phyloP scores from a whole-genome alignment of 805 yeast species.

The Wickerhamomyces pijperi region DNA sequence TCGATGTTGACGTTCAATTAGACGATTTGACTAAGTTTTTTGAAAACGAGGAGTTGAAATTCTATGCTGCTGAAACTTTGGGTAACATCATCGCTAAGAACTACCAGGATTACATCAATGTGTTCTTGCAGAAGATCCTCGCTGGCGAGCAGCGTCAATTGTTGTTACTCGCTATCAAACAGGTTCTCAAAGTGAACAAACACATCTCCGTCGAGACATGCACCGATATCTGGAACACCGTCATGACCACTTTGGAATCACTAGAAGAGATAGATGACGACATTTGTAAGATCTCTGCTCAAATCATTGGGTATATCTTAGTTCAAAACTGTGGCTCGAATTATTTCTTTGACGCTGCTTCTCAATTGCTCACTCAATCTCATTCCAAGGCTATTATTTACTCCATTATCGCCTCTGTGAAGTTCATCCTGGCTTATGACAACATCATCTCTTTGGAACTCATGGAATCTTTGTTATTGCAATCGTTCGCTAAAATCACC shows the following conservation, averaged over 20 bases:
- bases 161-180: conserved; percentile 22
- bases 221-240: conserved; percentile 18
- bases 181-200: conserved; percentile 16
- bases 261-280: conserved; percentile 14
- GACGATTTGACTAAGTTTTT: conserved; percentile 26
- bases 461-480: conserved; percentile 14
- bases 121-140: conserved; percentile 22
- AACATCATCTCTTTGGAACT: conserved; percentile 13
- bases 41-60: conserved; percentile 25
- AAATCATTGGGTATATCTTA: conserved; percentile 17
- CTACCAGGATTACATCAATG: conserved; percentile 25
- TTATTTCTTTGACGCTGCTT: conserved; percentile 18
- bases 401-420: conserved; percentile 24
- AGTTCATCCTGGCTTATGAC: conserved; percentile 24
- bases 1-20: conserved; percentile 19
- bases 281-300: conserved; percentile 14
- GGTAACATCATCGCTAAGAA: conserved; percentile 37
- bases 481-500: conserved; percentile 19
- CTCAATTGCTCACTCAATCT: conserved; percentile 10
- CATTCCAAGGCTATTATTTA: conserved; percentile 13
- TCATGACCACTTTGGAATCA: conserved; percentile 8
- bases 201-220: conserved; percentile 14
- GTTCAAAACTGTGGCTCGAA: conserved; percentile 20
- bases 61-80: conserved; percentile 40
- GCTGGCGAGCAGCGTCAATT: conserved; percentile 15